Evolutionary conservation across 805 yeast species (phyloP).

Genomic region (Schwanniomyces sp.): DNA sequence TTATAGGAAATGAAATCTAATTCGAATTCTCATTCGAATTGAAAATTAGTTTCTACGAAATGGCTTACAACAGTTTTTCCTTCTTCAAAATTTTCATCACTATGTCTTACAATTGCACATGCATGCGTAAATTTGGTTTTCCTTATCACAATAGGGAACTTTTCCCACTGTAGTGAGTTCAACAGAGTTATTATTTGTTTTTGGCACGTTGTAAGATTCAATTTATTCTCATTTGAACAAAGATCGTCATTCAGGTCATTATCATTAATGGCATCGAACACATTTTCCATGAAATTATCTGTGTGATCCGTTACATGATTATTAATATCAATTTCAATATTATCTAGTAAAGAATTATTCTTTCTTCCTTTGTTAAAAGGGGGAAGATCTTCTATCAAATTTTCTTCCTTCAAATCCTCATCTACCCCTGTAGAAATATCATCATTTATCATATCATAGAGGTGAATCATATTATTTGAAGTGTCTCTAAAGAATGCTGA

Average conservation of each 20-base stretch:
- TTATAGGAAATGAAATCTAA: no score
- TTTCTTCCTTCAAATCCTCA: neutral
- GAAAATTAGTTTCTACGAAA: slow-evolving; percentile 47
- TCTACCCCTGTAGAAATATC: slow-evolving; percentile 6
- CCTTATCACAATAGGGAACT: slow-evolving; percentile 68
- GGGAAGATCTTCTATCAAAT: neutral
- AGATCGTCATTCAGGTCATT: slow-evolving; percentile 1
- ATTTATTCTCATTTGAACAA: slow-evolving; percentile 8
- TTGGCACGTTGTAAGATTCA: slow-evolving; percentile 46
- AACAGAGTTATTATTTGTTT: slow-evolving; percentile 52
- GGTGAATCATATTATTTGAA: slow-evolving; percentile 23
- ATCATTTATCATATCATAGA: slow-evolving; percentile 22
- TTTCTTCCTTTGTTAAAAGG: neutral
- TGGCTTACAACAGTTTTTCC: slow-evolving; percentile 70
- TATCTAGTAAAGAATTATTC: slow-evolving; percentile 5
- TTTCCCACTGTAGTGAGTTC: slow-evolving; percentile 64
- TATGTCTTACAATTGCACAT: slow-evolving; percentile 70
- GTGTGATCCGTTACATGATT: slow-evolving; percentile 55
- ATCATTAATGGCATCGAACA: slow-evolving; percentile 56
- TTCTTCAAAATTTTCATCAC: slow-evolving; percentile 54
- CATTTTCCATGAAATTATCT: slow-evolving; percentile 63
- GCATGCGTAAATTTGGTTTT: slow-evolving; percentile 73
- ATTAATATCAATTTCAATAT: slow-evolving; percentile 14
- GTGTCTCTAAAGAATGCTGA: slow-evolving; percentile 24
- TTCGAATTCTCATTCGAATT: neutral